Evolutionary conservation across 495 filamentous ascomycete genomes (phyloP).

Genomic region (Neurospora tetrasperma): DNA sequence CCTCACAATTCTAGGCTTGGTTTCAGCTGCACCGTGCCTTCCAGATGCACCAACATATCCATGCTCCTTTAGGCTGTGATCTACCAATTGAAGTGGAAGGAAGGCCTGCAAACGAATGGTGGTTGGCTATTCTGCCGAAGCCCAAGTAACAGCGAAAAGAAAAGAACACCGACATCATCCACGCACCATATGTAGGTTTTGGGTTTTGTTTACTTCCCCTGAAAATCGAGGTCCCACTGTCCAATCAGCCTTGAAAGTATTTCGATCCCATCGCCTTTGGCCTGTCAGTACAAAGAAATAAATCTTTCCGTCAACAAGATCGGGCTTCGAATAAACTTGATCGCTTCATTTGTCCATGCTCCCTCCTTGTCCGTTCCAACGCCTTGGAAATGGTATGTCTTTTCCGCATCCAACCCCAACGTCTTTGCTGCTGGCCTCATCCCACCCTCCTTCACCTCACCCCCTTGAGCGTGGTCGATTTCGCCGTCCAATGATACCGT

Average conservation of each 20-base stretch:
- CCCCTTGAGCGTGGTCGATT: neutral
- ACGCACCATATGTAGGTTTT: no score
- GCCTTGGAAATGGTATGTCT: neutral
- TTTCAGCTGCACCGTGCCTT: neutral
- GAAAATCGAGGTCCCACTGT: neutral
- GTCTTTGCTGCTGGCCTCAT: neutral
- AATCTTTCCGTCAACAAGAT: conserved; percentile 1
- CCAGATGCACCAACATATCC: neutral
- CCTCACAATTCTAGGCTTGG: neutral
- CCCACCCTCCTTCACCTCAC: neutral
- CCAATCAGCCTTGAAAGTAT: neutral
- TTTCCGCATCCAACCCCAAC: neutral
- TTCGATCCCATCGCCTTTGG: neutral
- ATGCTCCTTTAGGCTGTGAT: neutral
- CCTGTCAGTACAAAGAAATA: neutral
- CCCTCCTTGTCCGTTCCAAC: neutral
- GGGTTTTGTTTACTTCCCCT: neutral
- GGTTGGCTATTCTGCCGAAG: neutral
- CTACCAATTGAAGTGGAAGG: neutral
- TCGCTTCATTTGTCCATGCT: conserved; percentile 2
- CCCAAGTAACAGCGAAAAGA: neutral
- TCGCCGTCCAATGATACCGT: neutral
- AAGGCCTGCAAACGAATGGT: neutral
- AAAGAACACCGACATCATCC: no score
- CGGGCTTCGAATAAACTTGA: conserved; percentile 3